Base-by-base conservation (phyloP, 2,329 filamentous ascomycete species). In the Talaromyces sp. region DNA sequence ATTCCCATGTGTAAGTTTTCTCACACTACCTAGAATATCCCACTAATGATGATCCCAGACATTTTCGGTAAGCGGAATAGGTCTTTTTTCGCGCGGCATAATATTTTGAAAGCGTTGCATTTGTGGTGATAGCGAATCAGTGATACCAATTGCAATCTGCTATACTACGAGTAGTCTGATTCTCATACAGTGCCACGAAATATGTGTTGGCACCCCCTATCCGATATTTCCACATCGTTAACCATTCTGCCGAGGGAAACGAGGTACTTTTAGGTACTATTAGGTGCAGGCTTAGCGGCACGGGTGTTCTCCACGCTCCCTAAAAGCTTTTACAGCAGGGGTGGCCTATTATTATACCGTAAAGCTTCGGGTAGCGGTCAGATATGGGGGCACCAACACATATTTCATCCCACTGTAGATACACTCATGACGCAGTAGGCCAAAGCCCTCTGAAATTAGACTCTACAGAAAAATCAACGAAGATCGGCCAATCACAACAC, bases 61-160 rank as follows among this genome's bases (percentile, higher is more conserved):
- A 77, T 95, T 14, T 90, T 88, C 69, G 92, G 92, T 9, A 96
- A 96, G 80, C 83, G 86, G 64, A 89, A 91, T 67, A 84, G 92
- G 60, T 87, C 86, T 22, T 93, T 90, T 74, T 93, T 90, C 73
- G 83, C 90, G 68, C 84, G 87, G n/a, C 84, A 94, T 73, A 88
- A 95, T 75, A 79, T 94, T 27, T 77, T 95, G 56, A 80, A 81
- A 70, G 78, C 83, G 63, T 65, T 76, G 16, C 68, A 72, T 68
- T 68, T 77, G 22, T 70, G 70, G 69, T 76, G 50, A 54, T 11
- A 39, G 27, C 27, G 27, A 27, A 27, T 27, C 27, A 5, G 47
- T 47, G 13, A 31, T 50, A 50, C 24, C 13, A 37, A 11, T 16
- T 14, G 2, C 14, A 52, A 13, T 41, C 14, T 39, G 37, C 37